These are phyloP conservation scores for Penicillium sp. DNA, from an alignment of 2,329 filamentous ascomycete species.

Conservation along the genomic window DNA sequence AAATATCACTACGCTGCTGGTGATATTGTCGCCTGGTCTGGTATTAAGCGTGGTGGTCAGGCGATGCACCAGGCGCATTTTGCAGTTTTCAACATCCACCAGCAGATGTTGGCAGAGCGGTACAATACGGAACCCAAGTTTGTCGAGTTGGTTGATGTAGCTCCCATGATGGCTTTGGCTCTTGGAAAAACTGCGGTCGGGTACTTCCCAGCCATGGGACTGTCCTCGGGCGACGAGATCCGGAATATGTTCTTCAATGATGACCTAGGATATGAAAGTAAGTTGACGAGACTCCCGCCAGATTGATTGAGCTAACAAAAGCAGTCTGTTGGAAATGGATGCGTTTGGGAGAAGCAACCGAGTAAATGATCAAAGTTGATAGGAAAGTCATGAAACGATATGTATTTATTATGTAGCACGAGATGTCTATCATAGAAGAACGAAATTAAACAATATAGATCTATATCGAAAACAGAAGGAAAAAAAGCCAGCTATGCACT, in stretches of 20 bases:
- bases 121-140: slow-evolving; percentile 1
- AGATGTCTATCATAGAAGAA: background rate
- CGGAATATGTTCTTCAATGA: slow-evolving; percentile 8
- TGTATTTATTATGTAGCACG: background rate
- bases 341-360: slow-evolving; percentile 5
- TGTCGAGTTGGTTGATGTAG: background rate
- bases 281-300: background rate
- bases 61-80: slow-evolving; percentile 6
- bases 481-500: background rate
- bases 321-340: slow-evolving; percentile 8
- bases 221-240: background rate
- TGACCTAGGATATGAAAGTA: slow-evolving; percentile 5
- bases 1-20: slow-evolving; percentile 60
- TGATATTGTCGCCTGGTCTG: slow-evolving; percentile 40
- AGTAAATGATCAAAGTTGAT: background rate
- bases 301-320: background rate
- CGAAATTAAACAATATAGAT: background rate
- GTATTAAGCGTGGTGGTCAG: slow-evolving; percentile 4
- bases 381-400: background rate
- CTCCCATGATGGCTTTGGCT: slow-evolving; percentile 7
- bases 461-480: background rate
- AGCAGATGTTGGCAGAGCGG: background rate
- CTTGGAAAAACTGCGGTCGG: slow-evolving; percentile 3
- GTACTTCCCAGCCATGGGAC: slow-evolving; percentile 2
- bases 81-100: slow-evolving; percentile 4